phyloP scores from a whole-genome alignment of 257 asterid genomes.

The Gardenia jasminoides region DNA sequence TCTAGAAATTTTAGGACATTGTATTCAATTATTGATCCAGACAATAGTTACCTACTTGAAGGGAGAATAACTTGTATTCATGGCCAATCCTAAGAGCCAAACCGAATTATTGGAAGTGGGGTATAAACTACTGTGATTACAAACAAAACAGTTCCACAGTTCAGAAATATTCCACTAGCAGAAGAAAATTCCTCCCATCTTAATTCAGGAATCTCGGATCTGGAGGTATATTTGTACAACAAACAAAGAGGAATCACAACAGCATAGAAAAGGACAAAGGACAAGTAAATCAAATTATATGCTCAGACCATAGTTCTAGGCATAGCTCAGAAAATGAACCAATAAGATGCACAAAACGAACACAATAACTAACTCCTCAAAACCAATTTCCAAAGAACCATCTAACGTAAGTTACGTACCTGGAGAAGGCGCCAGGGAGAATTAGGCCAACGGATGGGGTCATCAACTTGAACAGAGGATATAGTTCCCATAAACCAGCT shows the following conservation, averaged over 20 bases:
- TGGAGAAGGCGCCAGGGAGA: constrained; percentile 91
- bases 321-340: not conserved
- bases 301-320: not conserved
- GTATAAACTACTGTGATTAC: not conserved
- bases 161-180: not conserved
- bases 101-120: not conserved
- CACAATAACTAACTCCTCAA: not conserved
- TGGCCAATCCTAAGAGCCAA: not conserved
- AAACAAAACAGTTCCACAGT: not conserved
- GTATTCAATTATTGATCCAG: not conserved
- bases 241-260: not conserved
- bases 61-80: not conserved
- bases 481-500: constrained; percentile 90
- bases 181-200: not conserved
- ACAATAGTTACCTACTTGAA: not conserved
- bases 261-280: not conserved
- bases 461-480: constrained; percentile 57
- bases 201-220: not conserved
- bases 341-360: not conserved
- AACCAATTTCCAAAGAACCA: not conserved
- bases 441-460: constrained; percentile 72
- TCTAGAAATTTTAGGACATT: not conserved
- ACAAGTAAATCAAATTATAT: not conserved
- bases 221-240: too few species aligned
- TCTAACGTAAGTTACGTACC: constrained; percentile 24